A percentile compares a stretch with the other conserved stretches of the same genome.
Conservation (phyloP, 2,329 filamentous ascomycete genomes). For the Alternaria triticimaculans region DNA sequence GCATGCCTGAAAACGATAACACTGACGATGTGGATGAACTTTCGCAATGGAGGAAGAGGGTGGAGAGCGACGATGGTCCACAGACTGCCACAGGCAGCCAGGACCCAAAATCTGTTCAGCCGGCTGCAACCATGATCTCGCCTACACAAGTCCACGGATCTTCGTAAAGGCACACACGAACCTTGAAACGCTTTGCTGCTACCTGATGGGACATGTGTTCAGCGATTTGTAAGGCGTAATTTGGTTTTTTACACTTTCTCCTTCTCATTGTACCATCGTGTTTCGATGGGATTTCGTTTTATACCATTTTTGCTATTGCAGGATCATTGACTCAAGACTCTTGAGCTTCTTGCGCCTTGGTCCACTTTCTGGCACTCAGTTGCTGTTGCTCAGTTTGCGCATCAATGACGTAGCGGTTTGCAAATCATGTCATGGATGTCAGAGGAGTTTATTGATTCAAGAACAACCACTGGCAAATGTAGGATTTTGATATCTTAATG, state of each 20-base stretch:
- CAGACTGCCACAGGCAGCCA: constrained; percentile 11
- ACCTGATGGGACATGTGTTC: background rate
- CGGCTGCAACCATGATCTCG: constrained; percentile 1
- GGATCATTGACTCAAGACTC: background rate
- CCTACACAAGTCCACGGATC: constrained; percentile 3
- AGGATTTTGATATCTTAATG: background rate
- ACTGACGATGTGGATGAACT: constrained; percentile 42
- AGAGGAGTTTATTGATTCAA: background rate
- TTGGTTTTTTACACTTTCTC: background rate
- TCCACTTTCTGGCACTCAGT: background rate
- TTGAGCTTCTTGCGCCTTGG: background rate
- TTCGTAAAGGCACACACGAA: background rate
- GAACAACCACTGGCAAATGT: background rate
- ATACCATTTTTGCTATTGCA: constrained; percentile 9
- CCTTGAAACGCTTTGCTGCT: background rate
- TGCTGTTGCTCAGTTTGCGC: background rate
- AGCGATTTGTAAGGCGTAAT: background rate
- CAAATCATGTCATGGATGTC: background rate
- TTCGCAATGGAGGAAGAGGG: constrained; percentile 43
- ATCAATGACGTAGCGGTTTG: background rate
- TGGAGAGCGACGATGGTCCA: constrained; percentile 39
- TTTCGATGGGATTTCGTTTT: constrained; percentile 8
- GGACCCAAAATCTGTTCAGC: constrained; percentile 2
- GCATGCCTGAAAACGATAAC: constrained; percentile 48
- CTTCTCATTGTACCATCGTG: constrained; percentile 1